Conservation (phyloP, 2,329 filamentous ascomycete species). For the Colletotrichum kahawae region DNA sequence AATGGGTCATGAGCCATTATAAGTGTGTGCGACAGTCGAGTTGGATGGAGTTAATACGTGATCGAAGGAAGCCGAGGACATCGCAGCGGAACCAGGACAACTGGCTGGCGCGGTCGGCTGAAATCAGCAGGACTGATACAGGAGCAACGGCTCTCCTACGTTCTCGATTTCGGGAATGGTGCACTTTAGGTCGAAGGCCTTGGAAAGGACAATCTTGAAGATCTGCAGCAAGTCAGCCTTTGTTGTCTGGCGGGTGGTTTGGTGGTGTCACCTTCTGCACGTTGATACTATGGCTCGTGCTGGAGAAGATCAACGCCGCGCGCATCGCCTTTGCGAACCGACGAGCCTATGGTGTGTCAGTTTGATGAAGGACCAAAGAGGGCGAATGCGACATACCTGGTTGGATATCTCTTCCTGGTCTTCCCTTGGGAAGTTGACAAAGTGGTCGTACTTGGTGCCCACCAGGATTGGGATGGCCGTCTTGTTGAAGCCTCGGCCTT, state of each 20-base stretch:
- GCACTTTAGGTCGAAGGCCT: conserved; percentile 98
- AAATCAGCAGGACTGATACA: conserved; percentile 74
- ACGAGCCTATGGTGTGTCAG: conserved; percentile 69
- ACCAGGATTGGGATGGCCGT: conserved; percentile 98
- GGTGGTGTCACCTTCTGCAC: conserved; percentile 82
- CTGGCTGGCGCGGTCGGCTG: not conserved
- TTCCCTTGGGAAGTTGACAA: conserved; percentile 96
- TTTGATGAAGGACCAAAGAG: not conserved
- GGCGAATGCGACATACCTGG: conserved; percentile 63
- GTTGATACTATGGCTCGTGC: conserved; percentile 98
- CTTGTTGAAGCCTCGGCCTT: conserved; percentile 98
- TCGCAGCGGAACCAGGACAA: not conserved
- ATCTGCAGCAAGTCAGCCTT: conserved; percentile 63
- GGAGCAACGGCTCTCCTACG: conserved; percentile 89
- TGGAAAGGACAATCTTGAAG: conserved; percentile 98
- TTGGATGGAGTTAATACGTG: not conserved
- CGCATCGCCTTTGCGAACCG: conserved; percentile 99
- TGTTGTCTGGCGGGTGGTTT: not conserved
- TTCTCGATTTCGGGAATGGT: conserved; percentile 99
- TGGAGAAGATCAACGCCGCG: conserved; percentile 96
- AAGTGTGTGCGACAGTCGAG: conserved; percentile 3
- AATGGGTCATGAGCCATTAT: conserved; percentile 25
- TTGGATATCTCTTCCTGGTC: conserved; percentile 99
- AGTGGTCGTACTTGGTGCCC: conserved; percentile 98
- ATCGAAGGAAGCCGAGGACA: not conserved